A percentile compares a stretch with the other conserved stretches of the same genome.
Conservation (phyloP, 768 basidiomycete species). For the Amyloporia xantha region DNA sequence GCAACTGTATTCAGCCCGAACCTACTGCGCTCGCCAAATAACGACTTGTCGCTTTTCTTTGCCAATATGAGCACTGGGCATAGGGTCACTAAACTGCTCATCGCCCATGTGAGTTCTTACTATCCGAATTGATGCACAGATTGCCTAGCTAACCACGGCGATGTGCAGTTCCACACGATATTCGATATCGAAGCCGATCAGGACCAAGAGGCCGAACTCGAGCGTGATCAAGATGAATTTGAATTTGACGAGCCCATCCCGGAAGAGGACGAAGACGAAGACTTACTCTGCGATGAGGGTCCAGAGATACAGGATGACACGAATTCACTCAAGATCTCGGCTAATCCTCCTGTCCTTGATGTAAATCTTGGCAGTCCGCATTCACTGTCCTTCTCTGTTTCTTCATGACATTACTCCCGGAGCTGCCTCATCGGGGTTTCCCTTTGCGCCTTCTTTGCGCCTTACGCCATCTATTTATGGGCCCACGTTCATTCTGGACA, state of each 20-base stretch:
- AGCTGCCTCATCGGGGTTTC: no score
- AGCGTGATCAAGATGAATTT: slow-evolving; percentile 59
- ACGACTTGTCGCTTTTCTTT: slow-evolving; percentile 71
- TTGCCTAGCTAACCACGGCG: neutral
- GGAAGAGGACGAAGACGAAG: slow-evolving; percentile 52
- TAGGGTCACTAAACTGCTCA: slow-evolving; percentile 68
- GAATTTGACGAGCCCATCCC: slow-evolving; percentile 61
- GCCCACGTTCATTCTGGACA: no score
- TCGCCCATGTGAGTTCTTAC: slow-evolving; percentile 57
- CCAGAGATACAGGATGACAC: slow-evolving; percentile 1
- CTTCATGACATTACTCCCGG: slow-evolving; percentile 3
- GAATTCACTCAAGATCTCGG: slow-evolving; percentile 8
- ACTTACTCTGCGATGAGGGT: neutral
- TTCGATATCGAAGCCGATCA: slow-evolving; percentile 46
- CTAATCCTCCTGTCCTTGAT: slow-evolving; percentile 16
- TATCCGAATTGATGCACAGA: no score
- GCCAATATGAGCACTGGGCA: slow-evolving; percentile 77
- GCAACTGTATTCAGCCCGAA: slow-evolving; percentile 86
- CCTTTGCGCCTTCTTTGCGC: no score
- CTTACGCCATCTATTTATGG: no score
- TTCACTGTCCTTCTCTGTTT: slow-evolving; percentile 15
- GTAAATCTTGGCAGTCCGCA: slow-evolving; percentile 15
- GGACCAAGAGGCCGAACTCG: slow-evolving; percentile 35
- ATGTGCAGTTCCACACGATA: slow-evolving; percentile 39
- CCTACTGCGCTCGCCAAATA: slow-evolving; percentile 68